These are phyloP conservation scores for Ceratonia siliqua DNA, from an alignment of 306 rosid genomes.

Conservation along the genomic window DNA sequence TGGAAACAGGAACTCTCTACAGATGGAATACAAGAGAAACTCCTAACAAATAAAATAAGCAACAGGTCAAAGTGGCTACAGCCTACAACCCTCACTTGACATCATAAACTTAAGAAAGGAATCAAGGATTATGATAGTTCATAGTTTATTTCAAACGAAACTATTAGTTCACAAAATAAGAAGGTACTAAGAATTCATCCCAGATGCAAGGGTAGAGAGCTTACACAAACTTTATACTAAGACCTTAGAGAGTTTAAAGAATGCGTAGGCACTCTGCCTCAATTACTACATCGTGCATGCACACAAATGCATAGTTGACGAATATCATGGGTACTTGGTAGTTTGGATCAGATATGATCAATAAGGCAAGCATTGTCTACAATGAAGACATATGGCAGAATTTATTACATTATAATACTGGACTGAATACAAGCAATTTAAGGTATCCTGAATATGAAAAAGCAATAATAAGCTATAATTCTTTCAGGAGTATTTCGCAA, in stretches of 20 bases:
- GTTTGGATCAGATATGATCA: neutral
- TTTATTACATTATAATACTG: neutral
- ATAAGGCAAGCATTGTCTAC: neutral
- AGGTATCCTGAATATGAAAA: conserved; percentile 17
- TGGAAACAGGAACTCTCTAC: conserved; percentile 15
- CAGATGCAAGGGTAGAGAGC: neutral
- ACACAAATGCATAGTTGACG: conserved; percentile 12
- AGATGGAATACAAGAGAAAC: conserved; percentile 24
- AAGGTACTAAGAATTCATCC: conserved; percentile 5
- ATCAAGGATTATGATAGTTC: neutral
- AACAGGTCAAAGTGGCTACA: conserved; percentile 12
- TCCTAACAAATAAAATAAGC: conserved; percentile 10
- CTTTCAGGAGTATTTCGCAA: neutral
- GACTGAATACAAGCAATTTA: conserved; percentile 8
- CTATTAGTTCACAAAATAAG: neutral
- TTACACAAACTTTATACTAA: neutral
- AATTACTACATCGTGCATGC: conserved; percentile 6
- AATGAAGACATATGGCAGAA: neutral
- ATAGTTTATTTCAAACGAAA: too few species aligned
- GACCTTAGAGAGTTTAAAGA: neutral
- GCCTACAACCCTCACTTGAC: neutral
- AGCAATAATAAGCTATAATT: conserved; percentile 6
- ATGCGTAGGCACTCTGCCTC: conserved; percentile 13
- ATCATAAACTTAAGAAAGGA: conserved; percentile 22
- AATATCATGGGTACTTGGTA: neutral